These are phyloP conservation scores for Solanum paucissectum DNA, from an alignment of 257 asterid genomes.

Conservation along the genomic window DNA sequence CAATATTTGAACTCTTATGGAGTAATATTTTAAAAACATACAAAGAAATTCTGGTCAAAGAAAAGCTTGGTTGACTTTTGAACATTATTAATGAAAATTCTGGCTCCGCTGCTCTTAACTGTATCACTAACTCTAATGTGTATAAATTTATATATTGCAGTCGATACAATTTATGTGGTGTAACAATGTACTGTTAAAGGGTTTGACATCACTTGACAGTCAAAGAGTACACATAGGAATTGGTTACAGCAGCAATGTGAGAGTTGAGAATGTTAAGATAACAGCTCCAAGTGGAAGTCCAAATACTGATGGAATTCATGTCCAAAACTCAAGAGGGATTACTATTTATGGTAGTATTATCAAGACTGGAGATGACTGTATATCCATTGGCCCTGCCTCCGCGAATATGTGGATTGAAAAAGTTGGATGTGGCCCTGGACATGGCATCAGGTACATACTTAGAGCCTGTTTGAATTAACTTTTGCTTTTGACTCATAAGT, in stretches of 20 bases:
- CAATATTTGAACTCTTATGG: too few species aligned
- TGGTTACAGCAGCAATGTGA: not conserved
- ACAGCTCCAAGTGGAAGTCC: slow-evolving; percentile 6
- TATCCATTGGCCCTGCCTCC: slow-evolving; percentile 40
- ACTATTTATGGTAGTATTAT: not conserved
- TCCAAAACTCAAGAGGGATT: not conserved
- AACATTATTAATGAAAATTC: not conserved
- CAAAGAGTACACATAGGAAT: slow-evolving; percentile 1
- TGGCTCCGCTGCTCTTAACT: not conserved
- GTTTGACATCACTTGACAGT: slow-evolving; percentile 38
- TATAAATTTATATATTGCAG: slow-evolving; percentile 20
- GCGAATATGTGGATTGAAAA: slow-evolving; percentile 43
- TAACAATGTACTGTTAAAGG: slow-evolving; percentile 33
- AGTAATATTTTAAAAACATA: not conserved
- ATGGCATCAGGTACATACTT: slow-evolving; percentile 49
- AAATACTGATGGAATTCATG: slow-evolving; percentile 2
- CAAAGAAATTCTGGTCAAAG: not conserved
- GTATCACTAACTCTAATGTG: not conserved
- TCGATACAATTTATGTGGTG: slow-evolving; percentile 50
- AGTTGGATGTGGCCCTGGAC: slow-evolving; percentile 76
- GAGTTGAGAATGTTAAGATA: not conserved
- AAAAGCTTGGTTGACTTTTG: too few species aligned
- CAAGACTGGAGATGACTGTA: not conserved
- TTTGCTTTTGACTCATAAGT: too few species aligned
- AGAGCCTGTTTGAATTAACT: not conserved